Evolutionary conservation across 1,139 yeast species (phyloP).

Genomic region (Candida glucosophila): DNA sequence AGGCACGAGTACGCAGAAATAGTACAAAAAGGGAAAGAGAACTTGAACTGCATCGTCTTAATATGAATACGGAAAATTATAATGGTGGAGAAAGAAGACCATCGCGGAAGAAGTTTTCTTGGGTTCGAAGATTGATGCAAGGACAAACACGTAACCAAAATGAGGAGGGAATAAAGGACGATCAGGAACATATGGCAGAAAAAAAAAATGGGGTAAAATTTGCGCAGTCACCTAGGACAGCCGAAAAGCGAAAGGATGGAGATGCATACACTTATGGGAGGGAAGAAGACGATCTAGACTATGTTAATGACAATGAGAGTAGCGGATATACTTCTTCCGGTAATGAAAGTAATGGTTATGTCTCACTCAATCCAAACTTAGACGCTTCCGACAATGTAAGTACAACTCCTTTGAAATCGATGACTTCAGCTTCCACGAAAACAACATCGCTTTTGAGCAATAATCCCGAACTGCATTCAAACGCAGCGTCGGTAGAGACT

Average conservation of each 20-base stretch:
- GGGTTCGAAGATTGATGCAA: constrained; percentile 41
- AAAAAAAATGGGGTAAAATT: background rate
- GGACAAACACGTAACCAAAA: background rate
- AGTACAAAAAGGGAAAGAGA: too few species aligned
- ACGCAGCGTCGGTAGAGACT: constrained; percentile 45
- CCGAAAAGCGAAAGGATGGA: too few species aligned
- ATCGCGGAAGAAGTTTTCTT: constrained; percentile 30
- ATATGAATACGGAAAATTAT: too few species aligned
- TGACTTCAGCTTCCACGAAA: constrained; percentile 37
- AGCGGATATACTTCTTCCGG: constrained; percentile 2
- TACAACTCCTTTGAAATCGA: constrained; percentile 45
- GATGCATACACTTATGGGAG: too few species aligned
- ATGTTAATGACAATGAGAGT: constrained; percentile 3
- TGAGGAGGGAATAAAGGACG: constrained; percentile 1
- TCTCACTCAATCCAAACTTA: too few species aligned
- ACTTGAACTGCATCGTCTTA: too few species aligned
- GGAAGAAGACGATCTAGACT: too few species aligned
- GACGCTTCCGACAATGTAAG: constrained; percentile 34
- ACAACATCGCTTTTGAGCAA: constrained; percentile 37
- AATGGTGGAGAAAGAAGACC: constrained; percentile 20
- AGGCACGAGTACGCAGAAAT: too few species aligned
- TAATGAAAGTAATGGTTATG: constrained; percentile 2
- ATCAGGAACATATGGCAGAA: constrained; percentile 1
- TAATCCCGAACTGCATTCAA: constrained; percentile 27
- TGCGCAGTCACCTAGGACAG: too few species aligned